These are phyloP conservation scores for Auriscalpium microsporum DNA, from an alignment of 768 basidiomycete genomes.

Conservation along the genomic window DNA sequence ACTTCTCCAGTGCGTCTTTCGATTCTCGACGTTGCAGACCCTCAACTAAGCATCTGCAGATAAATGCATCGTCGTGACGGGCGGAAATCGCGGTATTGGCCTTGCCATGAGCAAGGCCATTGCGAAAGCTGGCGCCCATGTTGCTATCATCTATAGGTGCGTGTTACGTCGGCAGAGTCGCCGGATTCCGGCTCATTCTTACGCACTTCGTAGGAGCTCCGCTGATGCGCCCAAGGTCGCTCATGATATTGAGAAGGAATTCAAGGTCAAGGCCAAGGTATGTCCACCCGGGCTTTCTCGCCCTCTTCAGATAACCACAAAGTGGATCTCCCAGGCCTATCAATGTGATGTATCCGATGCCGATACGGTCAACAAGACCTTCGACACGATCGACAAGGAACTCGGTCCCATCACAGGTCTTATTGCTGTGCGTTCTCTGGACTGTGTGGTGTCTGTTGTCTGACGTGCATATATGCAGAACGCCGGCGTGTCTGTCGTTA, in stretches of 20 bases:
- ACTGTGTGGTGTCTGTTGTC: too few species aligned
- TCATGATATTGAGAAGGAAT: conserved; percentile 36
- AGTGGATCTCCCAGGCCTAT: conserved; percentile 34
- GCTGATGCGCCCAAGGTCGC: conserved; percentile 42
- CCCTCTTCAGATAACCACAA: too few species aligned
- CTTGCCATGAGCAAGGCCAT: conserved; percentile 43
- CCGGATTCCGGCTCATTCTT: background rate
- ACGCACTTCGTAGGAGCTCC: conserved; percentile 29
- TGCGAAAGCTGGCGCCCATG: conserved; percentile 45
- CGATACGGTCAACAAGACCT: conserved; percentile 33
- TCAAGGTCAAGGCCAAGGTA: conserved; percentile 35
- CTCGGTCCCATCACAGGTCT: conserved; percentile 42
- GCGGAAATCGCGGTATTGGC: conserved; percentile 57
- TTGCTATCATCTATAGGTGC: conserved; percentile 55
- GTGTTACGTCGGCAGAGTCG: background rate
- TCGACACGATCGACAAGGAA: conserved; percentile 41
- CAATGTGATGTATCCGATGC: conserved; percentile 52
- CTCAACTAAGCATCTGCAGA: conserved; percentile 16
- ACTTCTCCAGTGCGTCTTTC: conserved; percentile 22
- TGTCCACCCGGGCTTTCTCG: background rate
- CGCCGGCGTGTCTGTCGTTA: conserved; percentile 54
- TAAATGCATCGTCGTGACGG: conserved; percentile 49
- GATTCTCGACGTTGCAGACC: background rate
- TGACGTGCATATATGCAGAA: conserved; percentile 29
- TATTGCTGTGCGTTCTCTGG: conserved; percentile 36